Conservation (phyloP, 106 monocot species). For the Posidonia australis region DNA sequence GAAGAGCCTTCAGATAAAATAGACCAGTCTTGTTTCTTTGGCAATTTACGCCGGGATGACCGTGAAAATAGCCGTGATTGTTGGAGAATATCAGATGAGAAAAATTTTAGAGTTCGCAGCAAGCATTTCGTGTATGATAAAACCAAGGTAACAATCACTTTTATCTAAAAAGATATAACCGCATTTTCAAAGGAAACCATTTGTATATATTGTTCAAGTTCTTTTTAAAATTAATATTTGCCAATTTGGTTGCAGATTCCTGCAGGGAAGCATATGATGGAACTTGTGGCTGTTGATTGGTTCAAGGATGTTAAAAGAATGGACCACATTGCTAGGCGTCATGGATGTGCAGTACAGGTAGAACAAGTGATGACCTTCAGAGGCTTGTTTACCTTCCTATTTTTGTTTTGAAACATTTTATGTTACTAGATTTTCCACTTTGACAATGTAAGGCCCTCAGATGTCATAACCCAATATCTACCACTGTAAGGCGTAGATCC, state of each 20-base stretch:
- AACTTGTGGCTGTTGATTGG: constrained; percentile 93
- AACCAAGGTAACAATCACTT: constrained; percentile 39
- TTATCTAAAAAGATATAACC: background rate
- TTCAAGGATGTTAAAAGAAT: constrained; percentile 63
- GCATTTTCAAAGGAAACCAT: background rate
- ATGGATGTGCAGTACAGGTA: constrained; percentile 76
- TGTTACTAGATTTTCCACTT: background rate
- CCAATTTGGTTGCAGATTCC: constrained; percentile 35
- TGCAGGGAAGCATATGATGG: constrained; percentile 72
- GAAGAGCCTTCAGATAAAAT: constrained; percentile 40
- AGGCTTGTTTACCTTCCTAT: background rate
- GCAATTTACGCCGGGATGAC: constrained; percentile 64
- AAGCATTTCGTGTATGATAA: constrained; percentile 65
- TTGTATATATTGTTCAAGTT: background rate
- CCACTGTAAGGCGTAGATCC: too few species aligned
- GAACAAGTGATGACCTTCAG: background rate
- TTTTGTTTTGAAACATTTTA: background rate
- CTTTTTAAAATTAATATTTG: background rate
- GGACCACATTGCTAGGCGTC: constrained; percentile 69
- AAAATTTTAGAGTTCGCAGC: constrained; percentile 85
- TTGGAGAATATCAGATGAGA: constrained; percentile 78
- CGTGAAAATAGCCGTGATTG: constrained; percentile 76
- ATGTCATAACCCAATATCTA: too few species aligned
- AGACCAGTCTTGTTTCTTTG: constrained; percentile 62
- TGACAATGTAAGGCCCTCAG: too few species aligned